Percentiles rank a stretch among this genome's conserved stretches.
Conservation (phyloP, 2,329 filamentous ascomycete species). For the Chaetothyriales sp. region DNA sequence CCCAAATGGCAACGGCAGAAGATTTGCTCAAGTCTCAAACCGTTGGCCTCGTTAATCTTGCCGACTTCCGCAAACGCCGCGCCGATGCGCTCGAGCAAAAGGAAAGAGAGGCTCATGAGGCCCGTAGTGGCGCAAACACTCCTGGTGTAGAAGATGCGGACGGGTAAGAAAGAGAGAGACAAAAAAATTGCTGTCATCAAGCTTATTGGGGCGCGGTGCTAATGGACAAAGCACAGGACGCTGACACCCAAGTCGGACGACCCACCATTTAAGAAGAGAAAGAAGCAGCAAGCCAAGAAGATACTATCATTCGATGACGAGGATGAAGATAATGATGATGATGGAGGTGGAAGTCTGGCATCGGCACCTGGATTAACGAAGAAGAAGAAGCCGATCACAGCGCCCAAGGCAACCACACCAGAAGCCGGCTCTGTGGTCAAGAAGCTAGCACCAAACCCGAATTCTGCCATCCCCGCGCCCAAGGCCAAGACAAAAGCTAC, state of each 20-base stretch:
- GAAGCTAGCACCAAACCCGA: constrained; percentile 31
- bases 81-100: constrained; percentile 88
- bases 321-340: constrained; percentile 36
- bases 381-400: background rate
- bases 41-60: constrained; percentile 78
- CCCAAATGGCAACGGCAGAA: constrained; percentile 61
- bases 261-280: constrained; percentile 35
- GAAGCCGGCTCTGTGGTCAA: constrained; percentile 16
- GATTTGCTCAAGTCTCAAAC: constrained; percentile 73
- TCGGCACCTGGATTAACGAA: constrained; percentile 14
- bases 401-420: constrained; percentile 6
- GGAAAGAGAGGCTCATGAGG: constrained; percentile 61
- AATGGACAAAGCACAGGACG: constrained; percentile 43
- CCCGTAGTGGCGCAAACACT: constrained; percentile 31
- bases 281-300: constrained; percentile 47
- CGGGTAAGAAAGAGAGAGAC: constrained; percentile 37
- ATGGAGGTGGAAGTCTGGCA: constrained; percentile 25
- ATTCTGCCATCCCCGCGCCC: constrained; percentile 38
- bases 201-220: constrained; percentile 24
- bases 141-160: constrained; percentile 39
- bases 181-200: too few species aligned
- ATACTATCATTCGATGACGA: constrained; percentile 53
- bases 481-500: constrained; percentile 63
- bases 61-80: constrained; percentile 89
- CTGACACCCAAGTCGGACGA: constrained; percentile 32